Evolutionary conservation across 2,329 filamentous ascomycete species (phyloP).

Genomic region (Thelonectria rubi): DNA sequence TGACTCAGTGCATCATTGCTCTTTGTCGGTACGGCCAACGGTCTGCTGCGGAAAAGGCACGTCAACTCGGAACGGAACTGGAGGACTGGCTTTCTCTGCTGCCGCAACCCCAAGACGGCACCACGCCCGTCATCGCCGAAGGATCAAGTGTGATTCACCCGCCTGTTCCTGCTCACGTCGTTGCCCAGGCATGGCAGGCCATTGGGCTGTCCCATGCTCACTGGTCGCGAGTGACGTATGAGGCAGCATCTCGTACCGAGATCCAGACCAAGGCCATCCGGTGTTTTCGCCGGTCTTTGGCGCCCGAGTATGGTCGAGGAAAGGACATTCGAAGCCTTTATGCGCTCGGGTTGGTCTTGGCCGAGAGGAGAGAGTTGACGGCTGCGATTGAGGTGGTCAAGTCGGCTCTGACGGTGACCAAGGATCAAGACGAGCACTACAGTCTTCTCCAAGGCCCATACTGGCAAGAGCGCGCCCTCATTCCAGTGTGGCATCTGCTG

Average conservation of each 20-base stretch:
- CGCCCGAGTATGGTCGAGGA: slow-evolving; percentile 70
- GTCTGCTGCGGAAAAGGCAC: slow-evolving; percentile 81
- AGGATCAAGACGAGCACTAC: slow-evolving; percentile 56
- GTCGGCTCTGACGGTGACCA: slow-evolving; percentile 72
- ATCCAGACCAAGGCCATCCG: slow-evolving; percentile 82
- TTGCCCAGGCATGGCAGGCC: slow-evolving; percentile 81
- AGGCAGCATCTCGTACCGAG: slow-evolving; percentile 74
- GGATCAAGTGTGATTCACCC: slow-evolving; percentile 50
- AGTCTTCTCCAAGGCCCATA: slow-evolving; percentile 58
- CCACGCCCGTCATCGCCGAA: slow-evolving; percentile 44
- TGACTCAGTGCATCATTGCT: slow-evolving; percentile 80
- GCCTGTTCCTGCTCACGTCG: slow-evolving; percentile 64
- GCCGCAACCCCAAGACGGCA: slow-evolving; percentile 46
- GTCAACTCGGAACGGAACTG: slow-evolving; percentile 73
- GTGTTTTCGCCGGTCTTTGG: slow-evolving; percentile 77
- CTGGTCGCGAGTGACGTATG: slow-evolving; percentile 84
- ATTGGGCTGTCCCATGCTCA: slow-evolving; percentile 87
- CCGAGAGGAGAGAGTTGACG: slow-evolving; percentile 83
- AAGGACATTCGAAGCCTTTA: slow-evolving; percentile 82
- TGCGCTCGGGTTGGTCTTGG: slow-evolving; percentile 82
- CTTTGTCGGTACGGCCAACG: slow-evolving; percentile 83
- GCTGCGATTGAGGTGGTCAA: slow-evolving; percentile 86
- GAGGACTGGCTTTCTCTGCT: slow-evolving; percentile 78
- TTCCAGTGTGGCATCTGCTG: slow-evolving; percentile 92
- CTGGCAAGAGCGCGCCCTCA: slow-evolving; percentile 71